Conservation (phyloP, 169 alveolate species). For the Fabrea salina region DNA sequence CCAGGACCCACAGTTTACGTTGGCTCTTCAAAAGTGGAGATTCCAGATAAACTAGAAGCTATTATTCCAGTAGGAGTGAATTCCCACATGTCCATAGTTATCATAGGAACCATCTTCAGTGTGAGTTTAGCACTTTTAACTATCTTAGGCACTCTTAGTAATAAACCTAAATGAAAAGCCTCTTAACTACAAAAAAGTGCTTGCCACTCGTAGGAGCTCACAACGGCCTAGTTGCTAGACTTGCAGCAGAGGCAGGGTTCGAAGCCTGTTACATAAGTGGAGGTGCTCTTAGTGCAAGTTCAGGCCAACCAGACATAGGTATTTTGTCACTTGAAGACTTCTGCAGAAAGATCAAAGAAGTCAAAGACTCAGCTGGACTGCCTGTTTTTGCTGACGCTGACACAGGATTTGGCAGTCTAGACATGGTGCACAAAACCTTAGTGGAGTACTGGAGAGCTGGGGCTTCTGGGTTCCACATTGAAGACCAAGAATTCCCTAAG, state of each 20-base stretch:
- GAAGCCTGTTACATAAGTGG: slow-evolving; percentile 83
- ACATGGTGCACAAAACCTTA: slow-evolving; percentile 77
- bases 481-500: slow-evolving; percentile 86
- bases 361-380: neutral
- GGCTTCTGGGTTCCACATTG: slow-evolving; percentile 91
- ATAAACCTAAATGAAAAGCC: neutral
- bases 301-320: slow-evolving; percentile 87
- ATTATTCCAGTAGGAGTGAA: neutral
- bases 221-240: neutral
- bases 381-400: slow-evolving; percentile 85
- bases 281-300: slow-evolving; percentile 78
- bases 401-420: slow-evolving; percentile 87
- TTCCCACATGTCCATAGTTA: neutral
- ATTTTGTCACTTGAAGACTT: slow-evolving; percentile 38
- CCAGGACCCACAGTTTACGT: neutral
- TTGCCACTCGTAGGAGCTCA: neutral
- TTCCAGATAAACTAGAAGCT: neutral
- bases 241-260: slow-evolving; percentile 62
- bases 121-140: neutral
- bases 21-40: neutral
- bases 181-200: neutral
- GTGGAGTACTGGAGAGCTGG: slow-evolving; percentile 81
- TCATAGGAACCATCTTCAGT: neutral
- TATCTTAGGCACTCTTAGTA: slow-evolving; percentile 37
- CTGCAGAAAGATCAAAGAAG: slow-evolving; percentile 22